Base-by-base conservation (phyloP, 768 basidiomycete species). In the Leucocoprinus sp. region DNA sequence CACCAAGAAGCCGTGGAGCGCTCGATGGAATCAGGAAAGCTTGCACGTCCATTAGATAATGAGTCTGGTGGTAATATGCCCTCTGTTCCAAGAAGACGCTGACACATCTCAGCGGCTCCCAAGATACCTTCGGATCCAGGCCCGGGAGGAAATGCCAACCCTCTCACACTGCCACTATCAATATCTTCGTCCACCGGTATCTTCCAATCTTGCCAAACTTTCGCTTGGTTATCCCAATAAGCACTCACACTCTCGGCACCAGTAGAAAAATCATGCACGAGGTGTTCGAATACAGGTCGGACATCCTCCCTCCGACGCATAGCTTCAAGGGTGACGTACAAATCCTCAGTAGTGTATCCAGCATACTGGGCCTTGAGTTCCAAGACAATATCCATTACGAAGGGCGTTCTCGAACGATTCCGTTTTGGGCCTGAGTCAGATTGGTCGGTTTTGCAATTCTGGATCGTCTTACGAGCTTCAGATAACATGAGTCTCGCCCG, bases 331-430 rank as follows among this genome's bases (percentile, higher is more conserved):
- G 47, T 39, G 21, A 50, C 45, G 33, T 42, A 37, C 45, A 45
- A 54, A 46, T 49, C 65, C 61, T 49, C 63, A 59, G 45, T 58
- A 47, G 53, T 52, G 53, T 40, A 56, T 54, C 50, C 53, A 34
- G 54, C 56, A 35, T 57, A 60, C 28, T 64, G 47, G 21, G 41
- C 60, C 52, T 59, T 60, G 31, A 67, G 57, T 51, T 70, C 71
- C 45, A 77, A 61, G 50, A 75, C 58, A 45, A 72, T 55, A 54
- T 74, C 73, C 72, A 73, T 75, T 50, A 71, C 59, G 29, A 58
- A 70, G 52, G 58, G 62, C 37, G 51, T 62, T 24, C 56, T 60
- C 29, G 9, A 19, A 33, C 52, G 55, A 51, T 38, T 55, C 59
- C 41, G 57, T 54, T 54, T 63, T 60, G 21, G 18, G 15, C 21